phyloP scores from a whole-genome alignment of 2,329 filamentous ascomycete genomes.

The Aspergillus pseudonomiae region DNA sequence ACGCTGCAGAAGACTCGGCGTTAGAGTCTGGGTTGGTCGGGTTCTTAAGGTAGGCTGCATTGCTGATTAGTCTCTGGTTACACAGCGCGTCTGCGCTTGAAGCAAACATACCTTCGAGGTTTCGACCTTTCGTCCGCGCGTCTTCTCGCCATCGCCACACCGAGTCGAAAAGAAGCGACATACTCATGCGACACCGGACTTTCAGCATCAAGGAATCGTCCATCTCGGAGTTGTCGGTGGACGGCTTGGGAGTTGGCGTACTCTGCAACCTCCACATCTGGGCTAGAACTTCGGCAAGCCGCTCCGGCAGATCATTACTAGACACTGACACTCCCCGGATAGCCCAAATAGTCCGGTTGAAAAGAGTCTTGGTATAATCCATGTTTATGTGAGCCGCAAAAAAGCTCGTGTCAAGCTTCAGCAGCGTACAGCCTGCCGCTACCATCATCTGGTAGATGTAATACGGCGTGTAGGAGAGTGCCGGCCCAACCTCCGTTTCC shows the following conservation, averaged over 20 bases:
- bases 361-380: slow-evolving; percentile 58
- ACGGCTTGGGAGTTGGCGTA: slow-evolving; percentile 31
- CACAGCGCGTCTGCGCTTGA: neutral
- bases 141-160: slow-evolving; percentile 70
- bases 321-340: slow-evolving; percentile 63
- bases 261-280: slow-evolving; percentile 63
- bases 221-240: slow-evolving; percentile 33
- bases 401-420: slow-evolving; percentile 69
- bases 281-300: slow-evolving; percentile 66
- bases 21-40: slow-evolving; percentile 82
- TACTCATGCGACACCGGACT: slow-evolving; percentile 67
- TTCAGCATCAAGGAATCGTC: slow-evolving; percentile 61
- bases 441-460: slow-evolving; percentile 71
- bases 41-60: slow-evolving; percentile 71
- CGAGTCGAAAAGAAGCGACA: slow-evolving; percentile 68
- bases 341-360: slow-evolving; percentile 61
- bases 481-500: slow-evolving; percentile 48
- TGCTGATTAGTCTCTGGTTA: slow-evolving; percentile 14
- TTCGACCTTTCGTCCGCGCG: slow-evolving; percentile 69
- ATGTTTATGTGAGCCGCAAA: slow-evolving; percentile 61
- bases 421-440: slow-evolving; percentile 64
- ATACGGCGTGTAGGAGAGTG: slow-evolving; percentile 58
- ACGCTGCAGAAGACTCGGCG: slow-evolving; percentile 71
- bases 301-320: slow-evolving; percentile 65
- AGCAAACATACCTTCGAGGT: slow-evolving; percentile 68